Evolutionary conservation across 2,329 filamentous ascomycete genomes (phyloP).

Genomic region (Sporothrix variecibatus): DNA sequence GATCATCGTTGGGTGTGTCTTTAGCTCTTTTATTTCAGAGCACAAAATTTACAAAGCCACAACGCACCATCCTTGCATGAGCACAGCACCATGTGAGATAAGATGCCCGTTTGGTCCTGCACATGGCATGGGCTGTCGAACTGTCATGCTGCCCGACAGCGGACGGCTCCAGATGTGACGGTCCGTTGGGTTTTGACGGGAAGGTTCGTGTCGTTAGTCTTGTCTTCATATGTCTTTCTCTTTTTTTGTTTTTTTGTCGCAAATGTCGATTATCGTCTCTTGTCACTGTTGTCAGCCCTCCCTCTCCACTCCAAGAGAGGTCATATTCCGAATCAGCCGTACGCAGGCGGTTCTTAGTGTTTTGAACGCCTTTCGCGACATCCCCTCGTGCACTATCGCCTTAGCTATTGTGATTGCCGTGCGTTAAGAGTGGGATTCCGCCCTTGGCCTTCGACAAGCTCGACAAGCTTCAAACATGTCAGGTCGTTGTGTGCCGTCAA

Average conservation of each 20-base stretch:
- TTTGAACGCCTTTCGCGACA: background rate
- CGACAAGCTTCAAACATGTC: background rate
- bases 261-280: background rate
- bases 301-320: background rate
- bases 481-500: background rate
- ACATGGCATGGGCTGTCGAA: background rate
- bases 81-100: background rate
- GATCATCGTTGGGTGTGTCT: background rate
- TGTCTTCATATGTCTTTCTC: background rate
- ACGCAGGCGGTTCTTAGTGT: background rate
- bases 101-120: background rate
- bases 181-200: background rate
- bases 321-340: constrained; percentile 21
- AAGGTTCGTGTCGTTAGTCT: background rate
- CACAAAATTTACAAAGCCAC: background rate
- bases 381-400: background rate
- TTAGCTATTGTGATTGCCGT: background rate
- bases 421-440: background rate
- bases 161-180: background rate
- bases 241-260: background rate
- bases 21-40: background rate
- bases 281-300: background rate
- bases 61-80: background rate
- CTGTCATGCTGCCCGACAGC: constrained; percentile 10
- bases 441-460: background rate